Evolutionary conservation across 2,329 filamentous ascomycete species (phyloP).

Genomic region (Penicillium sp.): DNA sequence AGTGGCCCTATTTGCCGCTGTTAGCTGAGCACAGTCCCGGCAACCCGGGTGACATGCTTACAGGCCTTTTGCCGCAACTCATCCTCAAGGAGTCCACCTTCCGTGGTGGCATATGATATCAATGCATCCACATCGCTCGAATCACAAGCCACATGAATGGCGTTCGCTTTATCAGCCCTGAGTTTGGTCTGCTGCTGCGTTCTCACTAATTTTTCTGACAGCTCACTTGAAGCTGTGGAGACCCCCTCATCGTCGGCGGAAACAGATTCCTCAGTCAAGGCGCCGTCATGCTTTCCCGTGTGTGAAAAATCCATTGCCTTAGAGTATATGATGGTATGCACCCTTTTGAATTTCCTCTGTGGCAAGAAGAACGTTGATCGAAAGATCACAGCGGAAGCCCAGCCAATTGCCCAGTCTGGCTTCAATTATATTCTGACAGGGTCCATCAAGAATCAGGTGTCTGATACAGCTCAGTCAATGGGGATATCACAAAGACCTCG

Average conservation of each 20-base stretch:
- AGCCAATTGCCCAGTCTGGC: too few relatives aligned
- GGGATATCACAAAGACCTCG: too few relatives aligned
- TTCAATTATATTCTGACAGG: too few relatives aligned
- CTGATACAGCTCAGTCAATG: too few relatives aligned
- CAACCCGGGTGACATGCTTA: slow-evolving; percentile 51
- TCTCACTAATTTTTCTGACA: slow-evolving; percentile 2
- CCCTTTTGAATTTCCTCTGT: too few relatives aligned
- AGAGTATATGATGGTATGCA: background rate
- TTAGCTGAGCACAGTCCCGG: background rate
- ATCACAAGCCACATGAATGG: slow-evolving; percentile 60
- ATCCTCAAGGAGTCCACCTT: slow-evolving; percentile 67
- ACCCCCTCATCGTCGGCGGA: slow-evolving; percentile 6
- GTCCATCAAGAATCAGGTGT: too few relatives aligned
- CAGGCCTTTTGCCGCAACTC: slow-evolving; percentile 70
- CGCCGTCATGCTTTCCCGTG: background rate
- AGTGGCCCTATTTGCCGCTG: slow-evolving; percentile 46
- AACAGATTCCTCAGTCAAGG: slow-evolving; percentile 1
- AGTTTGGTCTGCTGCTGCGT: slow-evolving; percentile 4
- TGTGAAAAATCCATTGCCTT: slow-evolving; percentile 7
- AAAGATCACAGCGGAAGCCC: too few relatives aligned
- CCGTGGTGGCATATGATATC: slow-evolving; percentile 57
- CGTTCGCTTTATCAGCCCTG: slow-evolving; percentile 41
- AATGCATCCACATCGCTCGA: slow-evolving; percentile 57
- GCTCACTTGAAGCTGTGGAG: slow-evolving; percentile 1
- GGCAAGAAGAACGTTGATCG: too few relatives aligned